These are phyloP conservation scores for Chlamydomonas sphaeroides DNA, from an alignment of 139 green algal genomes.

Conservation along the genomic window DNA sequence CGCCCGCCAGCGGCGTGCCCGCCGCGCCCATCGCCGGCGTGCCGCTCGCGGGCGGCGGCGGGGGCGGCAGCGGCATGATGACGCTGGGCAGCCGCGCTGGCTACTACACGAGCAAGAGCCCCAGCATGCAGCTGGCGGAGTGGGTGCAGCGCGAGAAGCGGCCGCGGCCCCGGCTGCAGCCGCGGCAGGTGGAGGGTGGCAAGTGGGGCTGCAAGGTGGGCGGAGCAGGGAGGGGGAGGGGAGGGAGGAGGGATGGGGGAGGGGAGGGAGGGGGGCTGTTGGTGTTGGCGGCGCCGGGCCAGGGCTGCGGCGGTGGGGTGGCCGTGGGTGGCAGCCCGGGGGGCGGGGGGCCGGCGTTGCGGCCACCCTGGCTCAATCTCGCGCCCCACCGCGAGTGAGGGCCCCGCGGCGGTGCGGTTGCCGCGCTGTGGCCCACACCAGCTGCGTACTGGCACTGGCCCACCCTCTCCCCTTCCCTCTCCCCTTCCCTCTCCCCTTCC, in stretches of 20 bases:
- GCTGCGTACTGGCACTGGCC: too few relatives aligned
- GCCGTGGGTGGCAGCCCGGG: too few relatives aligned
- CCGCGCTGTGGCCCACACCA: too few relatives aligned
- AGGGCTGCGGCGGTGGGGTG: too few relatives aligned
- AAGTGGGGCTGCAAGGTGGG: conserved; percentile 58
- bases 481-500: background rate
- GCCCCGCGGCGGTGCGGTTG: too few relatives aligned
- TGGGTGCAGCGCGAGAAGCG: conserved; percentile 73
- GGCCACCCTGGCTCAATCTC: too few relatives aligned
- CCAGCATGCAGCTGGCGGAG: conserved; percentile 86
- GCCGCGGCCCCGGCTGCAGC: conserved; percentile 44
- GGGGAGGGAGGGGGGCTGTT: background rate
- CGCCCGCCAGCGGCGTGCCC: background rate
- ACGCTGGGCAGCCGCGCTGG: conserved; percentile 75
- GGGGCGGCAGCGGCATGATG: conserved; percentile 11
- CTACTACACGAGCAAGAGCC: conserved; percentile 80
- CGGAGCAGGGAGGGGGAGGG: background rate
- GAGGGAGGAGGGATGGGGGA: background rate
- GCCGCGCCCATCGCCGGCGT: conserved; percentile 4
- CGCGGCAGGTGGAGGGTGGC: conserved; percentile 25
- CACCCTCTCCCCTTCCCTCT: too few relatives aligned
- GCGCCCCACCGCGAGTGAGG: too few relatives aligned
- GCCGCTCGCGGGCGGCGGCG: background rate
- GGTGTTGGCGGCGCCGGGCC: background rate
- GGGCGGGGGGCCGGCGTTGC: too few relatives aligned